Evolutionary conservation across 352 stramenopile species (phyloP), one percentile per base, ranked within the genome.

Genomic region (Halophytophthora polymorphica): DNA sequence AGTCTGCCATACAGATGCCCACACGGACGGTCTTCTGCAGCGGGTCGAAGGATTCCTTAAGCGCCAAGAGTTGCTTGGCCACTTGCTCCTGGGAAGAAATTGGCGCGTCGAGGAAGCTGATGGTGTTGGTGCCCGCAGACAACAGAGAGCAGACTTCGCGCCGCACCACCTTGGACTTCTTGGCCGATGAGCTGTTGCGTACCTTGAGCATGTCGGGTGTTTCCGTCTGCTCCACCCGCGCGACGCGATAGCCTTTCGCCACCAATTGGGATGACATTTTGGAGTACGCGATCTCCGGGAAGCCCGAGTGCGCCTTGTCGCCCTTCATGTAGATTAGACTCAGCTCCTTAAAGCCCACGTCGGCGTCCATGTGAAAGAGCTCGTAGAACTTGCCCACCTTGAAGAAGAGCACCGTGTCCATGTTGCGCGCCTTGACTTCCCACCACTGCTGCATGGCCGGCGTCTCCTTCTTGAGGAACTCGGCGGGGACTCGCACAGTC

Each of bases 261-360:
- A 99, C 94, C 31, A 99, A 69, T 43, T 92, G 87, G 4, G 91
- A 88, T 14, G 94, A 96, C 66, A 98, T 97, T 54, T 97, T 98
- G 4, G 90, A 96, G 68, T 99, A 99, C 17, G 92, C 95, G 13
- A 96, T 96, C 69, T 99, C 97, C 2, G 98, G 98, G 66, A 99
- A 99, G 3, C 98, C 97, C 1, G 90, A 96, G 74, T 99, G 98
- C 6, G 96, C 97, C 53, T 97, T 93, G 28, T 96, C 83, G 10
- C 94, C 96, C 73, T 99, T 99, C 97, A 99, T 99, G 71, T 99
- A 99, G 45, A 97, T 96, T 31, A 99, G 73, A 28, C 95, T 88
- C 12, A 98, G 68, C 41, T 98, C 88, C 49, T 95, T 86, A 40
- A 99, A 97, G 36, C 90, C 96, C 21, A 99, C 75, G 68, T 99